Conservation (phyloP, 2,329 filamentous ascomycete genomes). For the Fusarium ramigenum region DNA sequence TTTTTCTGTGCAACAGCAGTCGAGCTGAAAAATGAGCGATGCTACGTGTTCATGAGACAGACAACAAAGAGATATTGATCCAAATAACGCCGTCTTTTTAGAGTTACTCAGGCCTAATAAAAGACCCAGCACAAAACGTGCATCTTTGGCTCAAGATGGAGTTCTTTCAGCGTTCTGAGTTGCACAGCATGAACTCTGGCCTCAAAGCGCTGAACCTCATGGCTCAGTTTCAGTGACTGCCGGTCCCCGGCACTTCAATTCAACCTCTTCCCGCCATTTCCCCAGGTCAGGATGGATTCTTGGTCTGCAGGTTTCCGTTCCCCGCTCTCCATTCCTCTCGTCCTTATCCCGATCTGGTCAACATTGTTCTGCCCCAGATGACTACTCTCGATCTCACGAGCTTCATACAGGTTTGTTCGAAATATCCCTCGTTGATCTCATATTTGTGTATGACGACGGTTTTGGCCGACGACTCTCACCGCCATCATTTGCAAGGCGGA, state of each 20-base stretch:
- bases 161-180: neutral
- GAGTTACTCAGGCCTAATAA: neutral
- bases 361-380: neutral
- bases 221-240: conserved; percentile 7
- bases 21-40: neutral
- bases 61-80: neutral
- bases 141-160: neutral
- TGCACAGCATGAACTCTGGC: conserved; percentile 2
- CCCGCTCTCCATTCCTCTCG: neutral
- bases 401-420: neutral
- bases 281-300: neutral
- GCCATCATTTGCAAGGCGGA: neutral
- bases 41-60: neutral
- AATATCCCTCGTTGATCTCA: neutral
- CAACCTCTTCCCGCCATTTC: neutral
- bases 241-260: conserved; percentile 9
- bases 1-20: conserved; percentile 1
- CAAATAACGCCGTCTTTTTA: neutral
- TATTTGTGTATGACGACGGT: neutral
- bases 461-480: conserved; percentile 2
- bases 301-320: neutral
- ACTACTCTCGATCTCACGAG: neutral
- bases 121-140: neutral
- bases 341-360: neutral
- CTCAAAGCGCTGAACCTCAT: neutral